These are phyloP conservation scores for Gentiana straminea DNA, from an alignment of 257 asterid genomes.

Conservation along the genomic window DNA sequence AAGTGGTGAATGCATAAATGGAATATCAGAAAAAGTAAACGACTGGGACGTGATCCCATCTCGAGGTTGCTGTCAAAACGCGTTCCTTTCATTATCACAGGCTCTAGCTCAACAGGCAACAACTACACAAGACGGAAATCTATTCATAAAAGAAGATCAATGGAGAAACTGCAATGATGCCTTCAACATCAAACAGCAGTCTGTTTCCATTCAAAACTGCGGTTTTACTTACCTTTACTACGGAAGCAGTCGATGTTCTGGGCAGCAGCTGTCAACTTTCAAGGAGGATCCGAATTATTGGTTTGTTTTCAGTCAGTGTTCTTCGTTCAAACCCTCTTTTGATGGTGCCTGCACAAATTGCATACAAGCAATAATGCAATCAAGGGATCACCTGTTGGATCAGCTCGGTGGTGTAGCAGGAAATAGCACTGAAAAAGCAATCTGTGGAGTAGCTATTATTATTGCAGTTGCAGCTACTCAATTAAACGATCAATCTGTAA, in stretches of 20 bases:
- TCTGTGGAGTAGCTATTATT: conserved; percentile 38
- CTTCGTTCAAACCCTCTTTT: conserved; percentile 28
- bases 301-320: conserved; percentile 22
- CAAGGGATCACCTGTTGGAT: conserved; percentile 18
- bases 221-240: conserved; percentile 30
- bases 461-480: conserved; percentile 35
- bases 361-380: conserved; percentile 15
- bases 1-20: conserved; percentile 43
- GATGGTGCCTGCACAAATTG: conserved; percentile 41
- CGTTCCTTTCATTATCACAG: conserved; percentile 26
- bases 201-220: conserved; percentile 33
- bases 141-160: conserved; percentile 31
- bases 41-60: conserved; percentile 46
- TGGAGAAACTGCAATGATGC: conserved; percentile 33
- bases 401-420: neutral
- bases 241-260: conserved; percentile 35
- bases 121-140: conserved; percentile 7
- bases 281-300: conserved; percentile 3
- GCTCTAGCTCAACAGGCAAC: conserved; percentile 44
- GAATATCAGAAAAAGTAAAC: conserved; percentile 16
- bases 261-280: conserved; percentile 14
- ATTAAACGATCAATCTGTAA: conserved; percentile 13
- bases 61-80: conserved; percentile 54
- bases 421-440: conserved; percentile 24
- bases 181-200: conserved; percentile 26